Percentiles rank a stretch among this genome's conserved stretches.
These are phyloP conservation scores for Rhodomyrtus psidioides DNA, from an alignment of 441 rosid species.

Conservation along the genomic window DNA sequence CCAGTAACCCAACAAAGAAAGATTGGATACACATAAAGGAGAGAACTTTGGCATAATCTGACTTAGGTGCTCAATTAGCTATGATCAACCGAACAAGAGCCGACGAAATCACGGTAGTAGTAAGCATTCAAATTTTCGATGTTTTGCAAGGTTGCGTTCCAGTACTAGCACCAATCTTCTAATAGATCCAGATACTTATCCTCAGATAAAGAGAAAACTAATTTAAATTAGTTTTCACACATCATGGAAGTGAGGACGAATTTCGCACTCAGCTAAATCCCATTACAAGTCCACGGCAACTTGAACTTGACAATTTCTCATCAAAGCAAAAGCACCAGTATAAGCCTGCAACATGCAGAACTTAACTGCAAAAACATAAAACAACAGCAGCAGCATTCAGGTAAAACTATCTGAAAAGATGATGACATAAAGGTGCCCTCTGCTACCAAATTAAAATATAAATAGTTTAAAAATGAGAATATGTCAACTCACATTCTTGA, in stretches of 20 bases:
- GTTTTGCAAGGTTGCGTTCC: neutral
- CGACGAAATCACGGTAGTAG: neutral
- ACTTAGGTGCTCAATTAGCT: neutral
- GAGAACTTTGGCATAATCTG: neutral
- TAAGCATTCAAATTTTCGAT: neutral
- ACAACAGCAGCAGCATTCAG: neutral
- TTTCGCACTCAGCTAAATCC: neutral
- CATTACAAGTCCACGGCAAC: neutral
- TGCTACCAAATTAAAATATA: neutral
- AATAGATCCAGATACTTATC: neutral
- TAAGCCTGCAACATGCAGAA: neutral
- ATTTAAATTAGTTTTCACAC: neutral
- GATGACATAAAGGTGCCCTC: neutral
- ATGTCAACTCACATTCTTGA: neutral
- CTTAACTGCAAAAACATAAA: neutral
- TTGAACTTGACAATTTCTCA: neutral
- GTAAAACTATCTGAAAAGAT: neutral
- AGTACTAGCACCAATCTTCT: neutral
- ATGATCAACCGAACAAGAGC: neutral
- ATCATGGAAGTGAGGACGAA: neutral
- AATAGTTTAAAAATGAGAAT: neutral
- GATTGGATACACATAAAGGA: neutral
- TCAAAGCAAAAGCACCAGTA: neutral
- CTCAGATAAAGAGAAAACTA: neutral
- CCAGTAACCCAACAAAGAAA: neutral